Conservation (phyloP, 2,329 filamentous ascomycete species). For the Aspergillus flavus region DNA sequence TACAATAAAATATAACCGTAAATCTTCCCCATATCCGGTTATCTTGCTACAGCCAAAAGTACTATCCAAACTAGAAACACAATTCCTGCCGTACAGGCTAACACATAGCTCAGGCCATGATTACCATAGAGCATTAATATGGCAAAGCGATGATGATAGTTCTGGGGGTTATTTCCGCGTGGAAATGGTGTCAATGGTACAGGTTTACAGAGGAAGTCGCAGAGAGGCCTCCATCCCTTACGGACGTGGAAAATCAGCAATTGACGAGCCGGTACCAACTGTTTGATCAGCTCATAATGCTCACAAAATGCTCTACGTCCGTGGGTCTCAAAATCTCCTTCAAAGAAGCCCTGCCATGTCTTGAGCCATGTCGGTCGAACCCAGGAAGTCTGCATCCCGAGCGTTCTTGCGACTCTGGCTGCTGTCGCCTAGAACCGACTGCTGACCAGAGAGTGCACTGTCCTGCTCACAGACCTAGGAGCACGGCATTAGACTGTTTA, state of each 20-base stretch:
- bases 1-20: too few species aligned
- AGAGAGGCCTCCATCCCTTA: constrained; percentile 51
- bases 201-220: constrained; percentile 45
- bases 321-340: not conserved
- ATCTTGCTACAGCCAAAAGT: not conserved
- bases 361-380: not conserved
- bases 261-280: constrained; percentile 40
- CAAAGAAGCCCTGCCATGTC: not conserved
- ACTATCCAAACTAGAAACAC: not conserved
- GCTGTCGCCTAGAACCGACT: not conserved
- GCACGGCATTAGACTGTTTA: not conserved
- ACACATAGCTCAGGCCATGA: not conserved
- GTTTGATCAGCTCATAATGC: constrained; percentile 51
- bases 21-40: too few species aligned
- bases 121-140: not conserved
- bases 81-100: not conserved
- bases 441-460: not conserved
- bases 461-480: not conserved
- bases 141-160: not conserved
- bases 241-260: constrained; percentile 49
- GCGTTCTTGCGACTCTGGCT: not conserved
- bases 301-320: constrained; percentile 30
- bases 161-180: not conserved
- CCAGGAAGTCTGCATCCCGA: not conserved
- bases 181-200: constrained; percentile 4